phyloP scores from a whole-genome alignment of 2,329 filamentous ascomycete genomes.

The Hansfordia pulvinata region DNA sequence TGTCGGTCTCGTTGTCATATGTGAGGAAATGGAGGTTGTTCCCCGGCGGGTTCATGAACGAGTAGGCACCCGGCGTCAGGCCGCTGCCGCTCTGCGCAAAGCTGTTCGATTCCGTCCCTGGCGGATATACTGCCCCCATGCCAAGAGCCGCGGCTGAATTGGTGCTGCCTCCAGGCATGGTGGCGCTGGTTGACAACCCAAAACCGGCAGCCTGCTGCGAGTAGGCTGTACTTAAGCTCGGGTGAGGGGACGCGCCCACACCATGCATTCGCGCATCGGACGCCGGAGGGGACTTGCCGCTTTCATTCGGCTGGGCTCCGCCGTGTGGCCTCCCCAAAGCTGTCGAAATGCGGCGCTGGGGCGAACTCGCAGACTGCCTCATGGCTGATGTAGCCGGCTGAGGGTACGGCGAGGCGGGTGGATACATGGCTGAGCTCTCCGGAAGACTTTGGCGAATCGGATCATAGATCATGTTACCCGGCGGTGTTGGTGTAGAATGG shows the following conservation, averaged over 20 bases:
- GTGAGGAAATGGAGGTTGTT: slow-evolving; percentile 16
- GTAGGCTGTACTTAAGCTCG: too few species aligned
- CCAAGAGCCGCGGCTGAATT: slow-evolving; percentile 2
- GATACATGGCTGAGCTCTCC: slow-evolving; percentile 31
- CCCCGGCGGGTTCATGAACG: slow-evolving; percentile 12
- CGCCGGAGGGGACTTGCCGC: too few species aligned
- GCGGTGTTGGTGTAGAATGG: slow-evolving; percentile 30
- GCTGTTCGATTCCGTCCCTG: slow-evolving; percentile 12
- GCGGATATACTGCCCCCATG: slow-evolving; percentile 4
- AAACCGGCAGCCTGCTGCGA: too few species aligned
- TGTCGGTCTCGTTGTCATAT: slow-evolving; percentile 20
- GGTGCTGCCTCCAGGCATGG: slow-evolving; percentile 3
- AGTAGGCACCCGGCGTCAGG: slow-evolving; percentile 15
- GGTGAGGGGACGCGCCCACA: too few species aligned
- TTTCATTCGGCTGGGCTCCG: too few species aligned
- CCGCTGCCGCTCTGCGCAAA: slow-evolving; percentile 17
- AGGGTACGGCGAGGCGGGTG: slow-evolving; percentile 26
- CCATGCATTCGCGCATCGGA: too few species aligned
- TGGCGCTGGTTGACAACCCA: slow-evolving; percentile 1
- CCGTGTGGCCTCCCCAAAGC: too few species aligned
- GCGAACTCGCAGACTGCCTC: neutral
- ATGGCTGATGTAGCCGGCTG: neutral
- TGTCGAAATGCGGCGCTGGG: neutral
- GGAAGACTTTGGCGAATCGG: slow-evolving; percentile 42
- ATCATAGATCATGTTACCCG: slow-evolving; percentile 47